phyloP scores from a whole-genome alignment of 495 filamentous ascomycete species.

The Penicilliopsis zonata region DNA sequence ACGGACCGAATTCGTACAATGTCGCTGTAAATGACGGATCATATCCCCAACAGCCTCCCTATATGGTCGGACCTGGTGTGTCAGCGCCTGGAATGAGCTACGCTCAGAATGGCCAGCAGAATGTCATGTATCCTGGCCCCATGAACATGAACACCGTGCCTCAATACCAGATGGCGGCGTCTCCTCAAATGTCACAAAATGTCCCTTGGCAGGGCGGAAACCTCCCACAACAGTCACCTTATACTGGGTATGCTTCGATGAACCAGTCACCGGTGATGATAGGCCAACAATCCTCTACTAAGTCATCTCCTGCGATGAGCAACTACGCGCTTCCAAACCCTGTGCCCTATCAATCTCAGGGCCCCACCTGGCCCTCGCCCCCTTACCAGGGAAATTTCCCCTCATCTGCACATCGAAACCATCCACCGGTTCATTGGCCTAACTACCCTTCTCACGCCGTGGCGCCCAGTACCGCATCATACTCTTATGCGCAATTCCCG shows the following conservation, averaged over 20 bases:
- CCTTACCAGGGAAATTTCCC: constrained; percentile 32
- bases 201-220: constrained; percentile 26
- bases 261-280: constrained; percentile 27
- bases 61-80: constrained; percentile 30
- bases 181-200: constrained; percentile 26
- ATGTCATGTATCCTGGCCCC: constrained; percentile 18
- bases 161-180: constrained; percentile 25
- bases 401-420: constrained; percentile 21
- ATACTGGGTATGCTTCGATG: constrained; percentile 26
- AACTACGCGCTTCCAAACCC: constrained; percentile 25
- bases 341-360: constrained; percentile 17
- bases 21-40: constrained; percentile 20
- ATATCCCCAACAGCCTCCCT: constrained; percentile 21
- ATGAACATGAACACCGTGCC: constrained; percentile 20
- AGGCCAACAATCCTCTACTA: constrained; percentile 23
- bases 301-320: constrained; percentile 31
- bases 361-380: constrained; percentile 20
- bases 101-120: constrained; percentile 11
- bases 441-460: constrained; percentile 27
- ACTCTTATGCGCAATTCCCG: constrained; percentile 68
- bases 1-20: constrained; percentile 26
- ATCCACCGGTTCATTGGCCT: constrained; percentile 25
- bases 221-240: constrained; percentile 27
- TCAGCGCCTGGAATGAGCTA: constrained; percentile 22
- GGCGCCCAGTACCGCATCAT: constrained; percentile 36